Conservation (phyloP, 2,329 filamentous ascomycete genomes). For the Alternaria sp. region DNA sequence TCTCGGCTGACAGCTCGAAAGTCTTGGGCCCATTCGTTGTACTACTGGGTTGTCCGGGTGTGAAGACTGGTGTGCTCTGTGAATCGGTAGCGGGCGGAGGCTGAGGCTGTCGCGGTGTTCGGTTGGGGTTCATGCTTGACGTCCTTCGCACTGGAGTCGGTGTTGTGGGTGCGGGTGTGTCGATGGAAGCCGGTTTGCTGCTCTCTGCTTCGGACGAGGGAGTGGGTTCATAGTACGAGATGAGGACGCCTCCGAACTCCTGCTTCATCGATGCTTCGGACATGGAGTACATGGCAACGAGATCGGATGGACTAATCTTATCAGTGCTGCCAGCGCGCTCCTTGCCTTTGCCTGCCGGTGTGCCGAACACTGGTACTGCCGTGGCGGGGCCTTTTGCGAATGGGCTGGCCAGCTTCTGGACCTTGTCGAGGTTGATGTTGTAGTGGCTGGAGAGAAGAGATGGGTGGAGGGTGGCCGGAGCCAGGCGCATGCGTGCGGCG, state of each 20-base stretch:
- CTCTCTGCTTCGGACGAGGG: slow-evolving; percentile 37
- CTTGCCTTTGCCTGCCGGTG: slow-evolving; percentile 74
- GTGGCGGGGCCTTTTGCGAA: slow-evolving; percentile 74
- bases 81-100: slow-evolving; percentile 54
- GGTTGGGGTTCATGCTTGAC: slow-evolving; percentile 56
- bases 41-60: slow-evolving; percentile 43
- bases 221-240: slow-evolving; percentile 76
- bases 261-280: slow-evolving; percentile 64
- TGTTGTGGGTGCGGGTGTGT: slow-evolving; percentile 69
- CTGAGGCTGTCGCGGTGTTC: slow-evolving; percentile 62
- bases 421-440: slow-evolving; percentile 74
- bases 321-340: slow-evolving; percentile 52
- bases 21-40: slow-evolving; percentile 46
- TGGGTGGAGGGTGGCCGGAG: slow-evolving; percentile 71
- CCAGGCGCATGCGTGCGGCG: slow-evolving; percentile 80
- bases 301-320: slow-evolving; percentile 64
- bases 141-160: slow-evolving; percentile 80
- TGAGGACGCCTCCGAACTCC: slow-evolving; percentile 80
- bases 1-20: slow-evolving; percentile 68
- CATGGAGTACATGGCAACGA: slow-evolving; percentile 72
- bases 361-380: slow-evolving; percentile 59
- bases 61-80: slow-evolving; percentile 57
- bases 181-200: slow-evolving; percentile 33
- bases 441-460: slow-evolving; percentile 85
- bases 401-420: slow-evolving; percentile 83